Percentiles rank a stretch among this genome's conserved stretches.
phyloP scores from a whole-genome alignment of 2,329 filamentous ascomycete genomes.

The Rhytidhysteron rufulum region DNA sequence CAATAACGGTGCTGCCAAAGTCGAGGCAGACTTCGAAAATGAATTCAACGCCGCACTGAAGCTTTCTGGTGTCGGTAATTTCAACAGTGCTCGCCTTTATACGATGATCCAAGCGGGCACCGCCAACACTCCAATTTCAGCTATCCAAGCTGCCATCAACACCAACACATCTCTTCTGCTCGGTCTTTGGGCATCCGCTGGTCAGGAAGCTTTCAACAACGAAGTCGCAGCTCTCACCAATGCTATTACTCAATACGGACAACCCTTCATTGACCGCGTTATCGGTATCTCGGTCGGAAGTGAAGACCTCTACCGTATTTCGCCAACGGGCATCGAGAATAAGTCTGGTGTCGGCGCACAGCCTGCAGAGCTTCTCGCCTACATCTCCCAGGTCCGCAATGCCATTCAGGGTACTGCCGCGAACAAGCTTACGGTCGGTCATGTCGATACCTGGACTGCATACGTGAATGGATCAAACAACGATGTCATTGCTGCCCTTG shows the following conservation, averaged over 20 bases:
- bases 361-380: slow-evolving; percentile 60
- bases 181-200: slow-evolving; percentile 77
- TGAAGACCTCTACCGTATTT: slow-evolving; percentile 65
- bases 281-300: slow-evolving; percentile 81
- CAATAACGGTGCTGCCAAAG: slow-evolving; percentile 57
- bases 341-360: slow-evolving; percentile 60
- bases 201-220: slow-evolving; percentile 60
- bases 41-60: slow-evolving; percentile 64
- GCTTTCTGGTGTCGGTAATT: slow-evolving; percentile 62
- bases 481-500: slow-evolving; percentile 65
- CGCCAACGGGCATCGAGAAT: slow-evolving; percentile 63
- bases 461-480: slow-evolving; percentile 67
- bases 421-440: slow-evolving; percentile 61
- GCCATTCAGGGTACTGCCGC: slow-evolving; percentile 62
- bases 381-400: slow-evolving; percentile 66
- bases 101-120: slow-evolving; percentile 70
- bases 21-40: slow-evolving; percentile 62
- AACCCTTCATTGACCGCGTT: slow-evolving; percentile 61
- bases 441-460: slow-evolving; percentile 83
- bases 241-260: slow-evolving; percentile 67
- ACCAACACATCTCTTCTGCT: slow-evolving; percentile 76
- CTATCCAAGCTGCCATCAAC: slow-evolving; percentile 75
- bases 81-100: slow-evolving; percentile 69
- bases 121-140: slow-evolving; percentile 61
- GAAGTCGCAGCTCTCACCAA: slow-evolving; percentile 69